Base-by-base conservation (phyloP, 768 basidiomycete species). In the Mycena pura region DNA sequence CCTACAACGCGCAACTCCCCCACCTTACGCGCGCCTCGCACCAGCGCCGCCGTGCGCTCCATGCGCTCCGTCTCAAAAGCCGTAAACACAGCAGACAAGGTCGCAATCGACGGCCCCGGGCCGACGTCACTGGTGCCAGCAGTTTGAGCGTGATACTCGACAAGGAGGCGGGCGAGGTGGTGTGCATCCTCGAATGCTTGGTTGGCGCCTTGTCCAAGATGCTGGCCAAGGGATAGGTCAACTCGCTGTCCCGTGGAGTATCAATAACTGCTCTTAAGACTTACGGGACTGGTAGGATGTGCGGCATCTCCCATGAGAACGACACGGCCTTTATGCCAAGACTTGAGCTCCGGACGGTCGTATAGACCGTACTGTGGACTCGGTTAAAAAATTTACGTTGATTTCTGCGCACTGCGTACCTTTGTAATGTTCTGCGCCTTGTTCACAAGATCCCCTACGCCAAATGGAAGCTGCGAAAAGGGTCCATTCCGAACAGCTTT, bases 281-380 rank as follows among this genome's bases (percentile, higher is more conserved):
- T 34, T 61, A 80, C 78, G 1, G 80, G 79, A 57, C 75, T 78
- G 4, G 79, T 79, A 4, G 80, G 79, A 67, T 81, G 80, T 6
- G 79, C 80, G 11, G 78, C 79, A 63, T 81, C 80, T 4, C 80
- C 80, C 5, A 80, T 68, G 24, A 82, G 71, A 17, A 78, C 71
- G 17, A 80, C 74, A 17, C 80, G 71, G 22, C 76, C 76, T 44
- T 74, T 73, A 63, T 78, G 73, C 80, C 80, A 81, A 5, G 71
- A 65, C 24, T 65, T 53, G 32, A 80, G 68, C 38, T 77, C 76
- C 10, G 77, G 77, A 22, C 80, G 76, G 62, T 79, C 78, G 58
- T 81, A 81, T 44, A 80, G 53, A 9, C 78, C 80, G 63, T 74
- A 80, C 77, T 80, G n/a, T n/a, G n/a, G n/a, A n/a, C n/a, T n/a